Evolutionary conservation across 2,329 filamentous ascomycete genomes (phyloP).

Genomic region (Colletotrichum lindemuthianum): DNA sequence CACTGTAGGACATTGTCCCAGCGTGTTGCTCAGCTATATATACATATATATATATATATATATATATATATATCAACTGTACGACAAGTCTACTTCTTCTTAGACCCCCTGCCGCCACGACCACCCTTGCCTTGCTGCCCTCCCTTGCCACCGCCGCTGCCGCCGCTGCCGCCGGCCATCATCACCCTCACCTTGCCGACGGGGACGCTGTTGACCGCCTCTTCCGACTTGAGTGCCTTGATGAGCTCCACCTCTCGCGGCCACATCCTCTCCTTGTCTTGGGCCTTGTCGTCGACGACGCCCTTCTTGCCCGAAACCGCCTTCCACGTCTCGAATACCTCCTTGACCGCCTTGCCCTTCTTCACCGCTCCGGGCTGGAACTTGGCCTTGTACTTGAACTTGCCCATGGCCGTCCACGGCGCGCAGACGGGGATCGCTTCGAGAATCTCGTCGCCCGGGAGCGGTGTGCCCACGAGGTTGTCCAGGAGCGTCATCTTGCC

Average conservation of each 20-base stretch:
- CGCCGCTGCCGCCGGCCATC: constrained; percentile 67
- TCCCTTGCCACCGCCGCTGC: constrained; percentile 51
- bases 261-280: constrained; percentile 81
- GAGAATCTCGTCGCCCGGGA: constrained; percentile 84
- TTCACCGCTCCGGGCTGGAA: constrained; percentile 89
- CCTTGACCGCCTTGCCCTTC: constrained; percentile 93
- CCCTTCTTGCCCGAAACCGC: constrained; percentile 68
- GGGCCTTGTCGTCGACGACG: constrained; percentile 67
- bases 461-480: constrained; percentile 78
- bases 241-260: constrained; percentile 87
- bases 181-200: constrained; percentile 84
- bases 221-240: constrained; percentile 81
- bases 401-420: constrained; percentile 70
- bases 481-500: constrained; percentile 69
- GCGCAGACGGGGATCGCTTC: constrained; percentile 72
- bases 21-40: too few species aligned
- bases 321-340: constrained; percentile 87
- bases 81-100: constrained; percentile 45
- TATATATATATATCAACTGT: too few species aligned
- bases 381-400: constrained; percentile 94
- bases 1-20: too few species aligned
- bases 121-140: constrained; percentile 44
- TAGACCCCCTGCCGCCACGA: constrained; percentile 54
- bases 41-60: too few species aligned
- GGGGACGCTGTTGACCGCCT: constrained; percentile 82